Base-by-base conservation (phyloP, 805 yeast species). In the Saccharomycopsis synnaedendra region DNA sequence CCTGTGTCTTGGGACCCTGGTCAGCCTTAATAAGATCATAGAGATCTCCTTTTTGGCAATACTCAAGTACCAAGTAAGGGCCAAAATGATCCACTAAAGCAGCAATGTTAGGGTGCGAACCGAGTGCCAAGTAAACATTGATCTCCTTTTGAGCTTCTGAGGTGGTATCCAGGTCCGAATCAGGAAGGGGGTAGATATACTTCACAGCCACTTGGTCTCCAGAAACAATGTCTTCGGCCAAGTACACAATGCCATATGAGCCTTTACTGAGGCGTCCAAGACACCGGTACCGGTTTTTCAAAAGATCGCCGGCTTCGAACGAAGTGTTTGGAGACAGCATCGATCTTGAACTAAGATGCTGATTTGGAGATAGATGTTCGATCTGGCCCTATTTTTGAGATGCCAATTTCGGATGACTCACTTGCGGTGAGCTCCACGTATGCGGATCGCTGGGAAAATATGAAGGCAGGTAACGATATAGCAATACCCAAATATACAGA, bases 191-290 rank as follows among this genome's bases (percentile, higher is more conserved):
- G 56, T 78, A 81, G 47, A 88, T 82, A 60, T 85, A 85, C 65
- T 90, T 89, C 52, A 90, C 78, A 3, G 97, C 97, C 32, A 85
- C 94, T 43, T 84, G 64, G 47, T 69, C 66, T 37, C 68, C 64
- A 30, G 72, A 70, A 28, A 56, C 55, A 3, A 64, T 56, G 62
- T 90, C 96, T 57, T 78, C 80, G 6, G 96, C 97, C 30, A 90
- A 71, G 2, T 94, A 80, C 5, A 90, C 97, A 42, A 84, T 75
- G 44, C 97, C 97, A 63, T 86, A 90, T 0, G 97, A 86, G 32
- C 97, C 97, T 62, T 86, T 89, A 59, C 89, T 85, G 50, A 90
- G 76, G 59, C 80, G 85, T 49, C 76, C 78, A 28, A 87, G 70
- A 56, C 81, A 81, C 49, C 69, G 66, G 65, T 87, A 90, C 48